Conservation (phyloP, 371 early-diverging fungal genomes). For the Apophysomyces sp. region DNA sequence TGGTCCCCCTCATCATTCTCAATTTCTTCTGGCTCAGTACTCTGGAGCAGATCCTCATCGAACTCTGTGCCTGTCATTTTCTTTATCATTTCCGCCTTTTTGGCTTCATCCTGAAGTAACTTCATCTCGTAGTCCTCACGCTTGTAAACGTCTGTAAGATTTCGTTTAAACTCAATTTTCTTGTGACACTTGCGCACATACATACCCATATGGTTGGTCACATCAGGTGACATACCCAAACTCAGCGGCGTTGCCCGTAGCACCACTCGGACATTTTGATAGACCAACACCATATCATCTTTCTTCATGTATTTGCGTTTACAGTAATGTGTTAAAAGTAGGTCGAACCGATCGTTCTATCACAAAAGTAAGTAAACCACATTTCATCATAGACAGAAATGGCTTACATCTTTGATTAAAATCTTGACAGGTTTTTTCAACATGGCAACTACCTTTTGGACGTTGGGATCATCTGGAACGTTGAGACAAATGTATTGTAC, state of each 20-base stretch:
- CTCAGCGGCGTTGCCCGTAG: slow-evolving; percentile 38
- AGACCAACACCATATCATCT: slow-evolving; percentile 28
- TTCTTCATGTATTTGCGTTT: slow-evolving; percentile 23
- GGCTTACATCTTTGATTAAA: slow-evolving; percentile 37
- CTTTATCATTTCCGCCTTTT: slow-evolving; percentile 16
- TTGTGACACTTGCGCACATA: neutral
- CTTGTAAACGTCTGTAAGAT: slow-evolving; percentile 31
- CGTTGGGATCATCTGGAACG: neutral
- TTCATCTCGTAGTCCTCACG: slow-evolving; percentile 23
- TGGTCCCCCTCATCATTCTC: neutral
- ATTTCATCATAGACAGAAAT: neutral
- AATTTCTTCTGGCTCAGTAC: neutral
- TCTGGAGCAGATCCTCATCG: slow-evolving; percentile 8
- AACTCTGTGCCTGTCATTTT: neutral
- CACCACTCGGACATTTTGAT: slow-evolving; percentile 31
- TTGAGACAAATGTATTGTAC: slow-evolving; percentile 23
- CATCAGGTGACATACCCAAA: slow-evolving; percentile 24
- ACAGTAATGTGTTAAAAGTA: slow-evolving; percentile 24
- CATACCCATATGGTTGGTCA: slow-evolving; percentile 22
- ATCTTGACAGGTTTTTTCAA: slow-evolving; percentile 30
- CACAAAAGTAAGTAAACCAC: neutral
- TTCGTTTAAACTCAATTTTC: neutral
- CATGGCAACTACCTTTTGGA: neutral
- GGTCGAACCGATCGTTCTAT: slow-evolving; percentile 36
- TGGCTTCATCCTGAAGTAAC: slow-evolving; percentile 11